Percentiles rank a stretch among this genome's conserved stretches.
Evolutionary conservation across 768 basidiomycete genomes (phyloP).

Genomic region (Crucibulum laeve): DNA sequence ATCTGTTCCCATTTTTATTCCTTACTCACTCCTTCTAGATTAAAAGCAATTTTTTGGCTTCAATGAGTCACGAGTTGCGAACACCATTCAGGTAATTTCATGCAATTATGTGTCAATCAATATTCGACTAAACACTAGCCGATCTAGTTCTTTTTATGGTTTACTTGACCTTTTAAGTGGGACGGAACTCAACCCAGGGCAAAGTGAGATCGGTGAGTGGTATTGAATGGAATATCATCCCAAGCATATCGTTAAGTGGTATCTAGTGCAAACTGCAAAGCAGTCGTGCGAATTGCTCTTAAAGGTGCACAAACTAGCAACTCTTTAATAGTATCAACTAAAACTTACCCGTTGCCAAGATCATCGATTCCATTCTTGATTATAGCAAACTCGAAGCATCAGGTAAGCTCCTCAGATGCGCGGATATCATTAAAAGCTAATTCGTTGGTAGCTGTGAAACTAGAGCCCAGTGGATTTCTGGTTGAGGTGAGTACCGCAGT

Average conservation of each 20-base stretch:
- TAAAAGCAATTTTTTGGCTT: slow-evolving; percentile 74
- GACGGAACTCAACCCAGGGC: slow-evolving; percentile 64
- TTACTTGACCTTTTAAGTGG: slow-evolving; percentile 70
- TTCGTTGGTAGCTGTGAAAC: slow-evolving; percentile 49
- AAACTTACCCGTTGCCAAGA: slow-evolving; percentile 29
- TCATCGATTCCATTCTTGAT: slow-evolving; percentile 76
- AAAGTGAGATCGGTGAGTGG: slow-evolving; percentile 60
- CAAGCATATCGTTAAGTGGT: slow-evolving; percentile 3
- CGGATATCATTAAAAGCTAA: slow-evolving; percentile 7
- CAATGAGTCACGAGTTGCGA: slow-evolving; percentile 75
- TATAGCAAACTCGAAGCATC: slow-evolving; percentile 80
- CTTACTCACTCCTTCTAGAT: slow-evolving; percentile 34
- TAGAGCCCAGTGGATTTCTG: slow-evolving; percentile 62
- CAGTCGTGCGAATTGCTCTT: slow-evolving; percentile 72
- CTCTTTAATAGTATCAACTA: neutral
- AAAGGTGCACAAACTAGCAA: slow-evolving; percentile 35
- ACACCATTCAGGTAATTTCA: slow-evolving; percentile 63
- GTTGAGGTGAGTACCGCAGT: slow-evolving; percentile 53
- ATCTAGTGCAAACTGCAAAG: slow-evolving; percentile 68
- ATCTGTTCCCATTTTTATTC: neutral
- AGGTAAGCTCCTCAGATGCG: slow-evolving; percentile 26
- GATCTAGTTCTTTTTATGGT: slow-evolving; percentile 79
- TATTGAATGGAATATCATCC: neutral
- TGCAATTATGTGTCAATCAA: slow-evolving; percentile 1
- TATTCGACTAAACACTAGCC: neutral